Evolutionary conservation across 1,139 yeast species (phyloP).

Genomic region (Nematodospora anomalae): DNA sequence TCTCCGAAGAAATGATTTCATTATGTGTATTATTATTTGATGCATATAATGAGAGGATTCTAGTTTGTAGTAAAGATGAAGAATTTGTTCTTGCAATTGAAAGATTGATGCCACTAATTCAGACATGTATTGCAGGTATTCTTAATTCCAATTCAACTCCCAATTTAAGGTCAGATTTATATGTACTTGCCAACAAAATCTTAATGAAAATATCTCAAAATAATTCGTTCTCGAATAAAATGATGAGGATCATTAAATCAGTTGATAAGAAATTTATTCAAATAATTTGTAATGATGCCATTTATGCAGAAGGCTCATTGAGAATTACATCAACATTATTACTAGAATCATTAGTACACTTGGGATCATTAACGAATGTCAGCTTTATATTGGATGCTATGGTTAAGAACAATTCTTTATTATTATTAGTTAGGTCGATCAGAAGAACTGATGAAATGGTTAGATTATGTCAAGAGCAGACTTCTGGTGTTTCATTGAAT

Average conservation of each 20-base stretch:
- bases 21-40: conserved; percentile 72
- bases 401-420: conserved; percentile 63
- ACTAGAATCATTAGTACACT: conserved; percentile 65
- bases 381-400: conserved; percentile 61
- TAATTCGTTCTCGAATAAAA: conserved; percentile 42
- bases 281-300: conserved; percentile 72
- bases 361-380: conserved; percentile 52
- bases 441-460: conserved; percentile 68
- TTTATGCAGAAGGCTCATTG: conserved; percentile 74
- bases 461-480: conserved; percentile 33
- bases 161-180: conserved; percentile 72
- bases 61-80: conserved; percentile 28
- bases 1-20: conserved; percentile 77
- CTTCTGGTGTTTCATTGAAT: conserved; percentile 44
- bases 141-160: conserved; percentile 68
- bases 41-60: conserved; percentile 50
- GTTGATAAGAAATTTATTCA: conserved; percentile 65
- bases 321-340: conserved; percentile 76
- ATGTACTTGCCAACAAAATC: conserved; percentile 69
- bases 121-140: conserved; percentile 73
- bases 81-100: conserved; percentile 31
- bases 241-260: conserved; percentile 53
- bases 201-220: conserved; percentile 51
- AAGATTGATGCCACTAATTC: conserved; percentile 67
- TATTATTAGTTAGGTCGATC: conserved; percentile 64